These are phyloP conservation scores for Cardamine resedifolia DNA, from an alignment of 345 rosid species.

Conservation along the genomic window DNA sequence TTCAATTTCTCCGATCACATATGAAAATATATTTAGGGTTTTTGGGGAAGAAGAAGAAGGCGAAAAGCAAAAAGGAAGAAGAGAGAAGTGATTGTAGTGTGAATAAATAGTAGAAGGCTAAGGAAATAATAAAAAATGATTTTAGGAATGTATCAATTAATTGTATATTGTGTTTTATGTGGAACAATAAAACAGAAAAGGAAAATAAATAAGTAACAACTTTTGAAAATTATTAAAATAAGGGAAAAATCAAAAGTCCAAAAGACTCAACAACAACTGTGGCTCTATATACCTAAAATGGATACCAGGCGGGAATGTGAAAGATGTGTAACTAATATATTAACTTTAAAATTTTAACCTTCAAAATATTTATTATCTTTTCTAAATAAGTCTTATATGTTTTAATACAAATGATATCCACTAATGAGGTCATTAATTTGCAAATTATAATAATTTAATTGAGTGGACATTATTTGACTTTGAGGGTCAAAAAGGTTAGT, in stretches of 20 bases:
- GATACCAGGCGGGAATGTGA: slow-evolving; percentile 29
- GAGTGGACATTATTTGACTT: slow-evolving; percentile 38
- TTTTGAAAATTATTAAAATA: slow-evolving; percentile 8
- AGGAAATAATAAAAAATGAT: slow-evolving; percentile 1
- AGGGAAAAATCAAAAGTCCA: slow-evolving; percentile 36
- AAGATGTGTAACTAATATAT: slow-evolving; percentile 5
- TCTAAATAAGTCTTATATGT: background rate
- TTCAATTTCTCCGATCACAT: background rate
- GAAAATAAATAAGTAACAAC: slow-evolving; percentile 2
- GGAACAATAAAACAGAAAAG: slow-evolving; percentile 17
- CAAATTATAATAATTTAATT: slow-evolving; percentile 7
- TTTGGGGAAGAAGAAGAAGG: slow-evolving; percentile 29
- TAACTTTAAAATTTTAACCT: slow-evolving; percentile 11
- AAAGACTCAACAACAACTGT: slow-evolving; percentile 38
- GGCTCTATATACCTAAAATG: slow-evolving; percentile 28
- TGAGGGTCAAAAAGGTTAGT: slow-evolving; percentile 16
- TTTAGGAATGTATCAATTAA: slow-evolving; percentile 36
- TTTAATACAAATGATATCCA: slow-evolving; percentile 1
- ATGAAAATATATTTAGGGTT: slow-evolving; percentile 19
- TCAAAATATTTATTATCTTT: background rate
- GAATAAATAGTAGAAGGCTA: slow-evolving; percentile 32
- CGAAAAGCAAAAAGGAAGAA: slow-evolving; percentile 24
- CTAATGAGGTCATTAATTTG: slow-evolving; percentile 13
- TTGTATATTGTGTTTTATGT: slow-evolving; percentile 20
- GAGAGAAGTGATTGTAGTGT: slow-evolving; percentile 25